phyloP scores from a whole-genome alignment of 768 basidiomycete genomes.

The Naganishia randhawae region DNA sequence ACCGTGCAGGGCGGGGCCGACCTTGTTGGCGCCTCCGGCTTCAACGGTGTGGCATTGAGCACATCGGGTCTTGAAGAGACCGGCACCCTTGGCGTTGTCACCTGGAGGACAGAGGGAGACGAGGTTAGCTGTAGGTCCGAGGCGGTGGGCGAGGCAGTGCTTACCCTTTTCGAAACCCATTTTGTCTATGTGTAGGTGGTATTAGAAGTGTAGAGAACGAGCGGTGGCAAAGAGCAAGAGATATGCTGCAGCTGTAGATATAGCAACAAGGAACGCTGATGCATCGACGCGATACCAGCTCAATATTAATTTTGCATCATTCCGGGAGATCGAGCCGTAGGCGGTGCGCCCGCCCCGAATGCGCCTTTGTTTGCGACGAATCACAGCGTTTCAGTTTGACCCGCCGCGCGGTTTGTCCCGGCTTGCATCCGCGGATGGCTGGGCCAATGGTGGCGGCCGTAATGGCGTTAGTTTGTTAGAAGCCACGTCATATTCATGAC shows the following conservation, averaged over 20 bases:
- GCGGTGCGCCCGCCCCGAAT: background rate
- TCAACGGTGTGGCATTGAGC: slow-evolving; percentile 80
- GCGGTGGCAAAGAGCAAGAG: background rate
- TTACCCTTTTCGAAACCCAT: slow-evolving; percentile 29
- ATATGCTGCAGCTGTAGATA: slow-evolving; percentile 5
- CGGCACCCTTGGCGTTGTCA: slow-evolving; percentile 84
- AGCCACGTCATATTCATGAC: slow-evolving; percentile 19
- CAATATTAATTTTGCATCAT: too few species aligned
- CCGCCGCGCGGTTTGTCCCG: background rate
- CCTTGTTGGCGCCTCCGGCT: slow-evolving; percentile 50
- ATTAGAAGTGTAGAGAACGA: background rate
- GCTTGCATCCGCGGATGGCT: background rate
- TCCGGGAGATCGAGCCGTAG: background rate
- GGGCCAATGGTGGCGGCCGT: slow-evolving; percentile 1
- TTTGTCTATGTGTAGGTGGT: slow-evolving; percentile 15
- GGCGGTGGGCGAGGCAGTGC: background rate
- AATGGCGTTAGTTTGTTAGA: background rate
- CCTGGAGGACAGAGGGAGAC: slow-evolving; percentile 54
- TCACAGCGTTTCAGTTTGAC: slow-evolving; percentile 9
- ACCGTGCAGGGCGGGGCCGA: slow-evolving; percentile 95
- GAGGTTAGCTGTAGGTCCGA: background rate
- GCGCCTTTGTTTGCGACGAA: background rate
- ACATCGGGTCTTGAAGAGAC: slow-evolving; percentile 71
- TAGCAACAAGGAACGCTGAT: background rate
- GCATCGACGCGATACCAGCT: background rate